These are phyloP conservation scores for Aspergillus eucalypticola DNA, from an alignment of 2,329 filamentous ascomycete species.

Conservation along the genomic window DNA sequence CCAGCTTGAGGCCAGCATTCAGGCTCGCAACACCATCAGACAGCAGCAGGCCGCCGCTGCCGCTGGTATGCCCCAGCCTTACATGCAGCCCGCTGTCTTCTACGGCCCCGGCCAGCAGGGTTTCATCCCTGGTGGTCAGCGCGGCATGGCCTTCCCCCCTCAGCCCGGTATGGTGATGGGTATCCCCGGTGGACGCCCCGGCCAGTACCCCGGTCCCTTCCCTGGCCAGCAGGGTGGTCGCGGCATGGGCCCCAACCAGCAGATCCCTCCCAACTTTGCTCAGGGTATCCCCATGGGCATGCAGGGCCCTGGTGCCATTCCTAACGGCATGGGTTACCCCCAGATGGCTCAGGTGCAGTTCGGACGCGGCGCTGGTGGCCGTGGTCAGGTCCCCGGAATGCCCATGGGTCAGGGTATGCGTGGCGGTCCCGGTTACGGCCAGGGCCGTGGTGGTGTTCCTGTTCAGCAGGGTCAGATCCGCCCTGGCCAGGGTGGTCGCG, in stretches of 20 bases:
- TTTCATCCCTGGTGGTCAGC: conserved; percentile 58
- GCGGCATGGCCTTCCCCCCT: conserved; percentile 63
- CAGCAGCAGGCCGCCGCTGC: conserved; percentile 96
- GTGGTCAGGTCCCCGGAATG: conserved; percentile 68
- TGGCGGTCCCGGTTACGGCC: conserved; percentile 48
- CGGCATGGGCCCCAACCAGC: conserved; percentile 77
- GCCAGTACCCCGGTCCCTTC: conserved; percentile 80
- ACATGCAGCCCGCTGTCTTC: conserved; percentile 90
- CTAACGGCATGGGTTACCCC: conserved; percentile 77
- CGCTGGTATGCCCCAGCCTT: conserved; percentile 77
- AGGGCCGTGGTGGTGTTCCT: conserved; percentile 48
- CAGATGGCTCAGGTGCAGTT: conserved; percentile 79
- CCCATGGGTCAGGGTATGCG: conserved; percentile 62
- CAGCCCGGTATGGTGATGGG: conserved; percentile 58
- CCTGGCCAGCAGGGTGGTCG: conserved; percentile 83
- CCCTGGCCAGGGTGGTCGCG: conserved; percentile 45
- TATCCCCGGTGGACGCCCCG: conserved; percentile 78
- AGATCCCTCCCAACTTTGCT: conserved; percentile 83
- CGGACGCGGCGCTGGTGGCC: conserved; percentile 67
- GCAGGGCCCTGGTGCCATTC: conserved; percentile 66
- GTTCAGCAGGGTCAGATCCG: conserved; percentile 40
- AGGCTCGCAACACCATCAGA: conserved; percentile 96
- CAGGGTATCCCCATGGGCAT: conserved; percentile 66
- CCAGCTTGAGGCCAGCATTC: conserved; percentile 98
- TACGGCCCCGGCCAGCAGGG: conserved; percentile 71